Evolutionary conservation across 23 red algal genomes (phyloP).

Genomic region (Gracilaria caudata): DNA sequence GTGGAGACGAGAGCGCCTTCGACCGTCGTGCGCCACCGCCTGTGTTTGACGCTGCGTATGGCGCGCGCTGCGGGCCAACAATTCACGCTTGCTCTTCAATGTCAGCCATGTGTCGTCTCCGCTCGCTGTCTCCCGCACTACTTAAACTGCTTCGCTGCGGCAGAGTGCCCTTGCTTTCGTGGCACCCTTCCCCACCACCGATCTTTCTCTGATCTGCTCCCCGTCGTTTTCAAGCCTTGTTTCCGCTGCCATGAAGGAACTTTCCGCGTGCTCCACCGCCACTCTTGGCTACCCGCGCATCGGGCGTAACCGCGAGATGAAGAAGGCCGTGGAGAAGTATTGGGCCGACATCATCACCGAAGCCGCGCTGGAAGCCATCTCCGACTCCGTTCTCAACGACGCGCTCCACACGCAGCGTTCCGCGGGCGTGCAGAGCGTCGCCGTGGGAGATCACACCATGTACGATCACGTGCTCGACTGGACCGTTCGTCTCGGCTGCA

Average conservation of each 20-base stretch:
- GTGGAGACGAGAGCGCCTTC: too few species aligned
- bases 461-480: constrained; percentile 87
- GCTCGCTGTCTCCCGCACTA: constrained; percentile 5
- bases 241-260: neutral
- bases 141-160: neutral
- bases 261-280: constrained; percentile 25
- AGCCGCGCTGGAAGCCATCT: constrained; percentile 48
- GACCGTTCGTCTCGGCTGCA: constrained; percentile 62
- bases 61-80: neutral
- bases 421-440: constrained; percentile 69
- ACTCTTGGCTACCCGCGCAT: constrained; percentile 90
- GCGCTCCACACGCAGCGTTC: constrained; percentile 28
- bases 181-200: neutral
- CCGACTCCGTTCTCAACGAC: constrained; percentile 35
- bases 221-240: neutral
- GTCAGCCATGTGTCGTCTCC: neutral
- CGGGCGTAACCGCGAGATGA: constrained; percentile 85
- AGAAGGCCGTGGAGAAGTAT: constrained; percentile 83
- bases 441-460: constrained; percentile 75
- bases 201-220: neutral
- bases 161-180: neutral
- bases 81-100: neutral
- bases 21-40: too few species aligned
- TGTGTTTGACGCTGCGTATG: too few species aligned
- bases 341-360: constrained; percentile 65